Conservation (phyloP, 371 early-diverging fungal genomes). For the Conidiobolus incongruus region DNA sequence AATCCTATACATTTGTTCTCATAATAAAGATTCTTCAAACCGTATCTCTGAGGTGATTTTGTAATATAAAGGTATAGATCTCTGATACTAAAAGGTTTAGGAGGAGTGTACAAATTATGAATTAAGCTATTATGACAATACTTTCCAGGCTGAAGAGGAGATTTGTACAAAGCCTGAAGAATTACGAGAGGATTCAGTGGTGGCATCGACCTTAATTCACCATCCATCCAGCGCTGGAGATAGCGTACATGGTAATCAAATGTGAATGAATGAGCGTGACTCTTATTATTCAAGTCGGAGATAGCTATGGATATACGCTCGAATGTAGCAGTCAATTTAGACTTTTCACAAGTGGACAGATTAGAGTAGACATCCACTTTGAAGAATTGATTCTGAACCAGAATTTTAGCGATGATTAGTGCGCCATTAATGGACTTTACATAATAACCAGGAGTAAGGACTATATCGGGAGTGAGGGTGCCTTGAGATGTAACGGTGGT, state of each 20-base stretch:
- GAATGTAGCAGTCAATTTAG: no score
- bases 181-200: neutral
- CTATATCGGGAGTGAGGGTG: no score
- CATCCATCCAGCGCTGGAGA: slow-evolving; percentile 2
- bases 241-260: slow-evolving; percentile 1
- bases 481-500: no score
- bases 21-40: neutral
- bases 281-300: neutral
- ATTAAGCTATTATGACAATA: neutral
- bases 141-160: neutral
- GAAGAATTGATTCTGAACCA: no score
- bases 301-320: no score
- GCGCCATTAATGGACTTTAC: no score
- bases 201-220: neutral
- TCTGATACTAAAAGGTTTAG: neutral
- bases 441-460: no score
- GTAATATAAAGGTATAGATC: slow-evolving; percentile 1
- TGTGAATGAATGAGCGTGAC: neutral
- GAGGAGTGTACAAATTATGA: neutral
- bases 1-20: slow-evolving; percentile 2
- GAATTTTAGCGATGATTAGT: no score
- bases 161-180: neutral
- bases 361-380: no score
- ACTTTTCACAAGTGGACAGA: no score
- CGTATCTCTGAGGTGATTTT: neutral